Conservation (phyloP, 306 rosid genomes). For the Fragaria vesca region DNA sequence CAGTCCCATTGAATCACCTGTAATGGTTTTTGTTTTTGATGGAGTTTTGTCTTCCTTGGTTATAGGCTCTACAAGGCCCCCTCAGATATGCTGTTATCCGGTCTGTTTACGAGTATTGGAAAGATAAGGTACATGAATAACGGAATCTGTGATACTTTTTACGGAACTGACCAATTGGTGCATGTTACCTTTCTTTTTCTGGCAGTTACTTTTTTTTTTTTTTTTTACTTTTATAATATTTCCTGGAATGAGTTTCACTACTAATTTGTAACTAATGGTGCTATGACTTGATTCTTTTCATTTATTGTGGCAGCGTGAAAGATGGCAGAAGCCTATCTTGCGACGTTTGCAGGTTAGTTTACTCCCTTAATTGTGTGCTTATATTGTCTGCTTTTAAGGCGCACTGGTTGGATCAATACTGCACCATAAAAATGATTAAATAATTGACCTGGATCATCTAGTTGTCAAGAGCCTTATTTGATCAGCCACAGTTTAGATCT, state of each 20-base stretch:
- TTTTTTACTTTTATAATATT: not conserved
- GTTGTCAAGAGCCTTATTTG: not conserved
- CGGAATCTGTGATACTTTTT: not conserved
- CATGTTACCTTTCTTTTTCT: not conserved
- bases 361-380: not conserved
- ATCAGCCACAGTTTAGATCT: not conserved
- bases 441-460: not conserved
- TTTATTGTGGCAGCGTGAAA: slow-evolving; percentile 45
- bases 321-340: slow-evolving; percentile 61
- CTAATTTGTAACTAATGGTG: not conserved
- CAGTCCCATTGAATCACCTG: slow-evolving; percentile 8
- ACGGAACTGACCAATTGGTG: not conserved
- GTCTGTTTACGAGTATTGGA: slow-evolving; percentile 79
- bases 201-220: not conserved
- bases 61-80: slow-evolving; percentile 68
- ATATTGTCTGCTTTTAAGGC: not conserved
- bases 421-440: not conserved
- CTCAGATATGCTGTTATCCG: slow-evolving; percentile 55
- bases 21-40: not conserved
- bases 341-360: slow-evolving; percentile 53
- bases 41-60: slow-evolving; percentile 20
- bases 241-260: not conserved
- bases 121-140: slow-evolving; percentile 67
- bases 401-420: not conserved
- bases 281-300: not conserved